These are phyloP conservation scores for Glycine tomentella DNA, from an alignment of 306 rosid genomes.

Conservation along the genomic window DNA sequence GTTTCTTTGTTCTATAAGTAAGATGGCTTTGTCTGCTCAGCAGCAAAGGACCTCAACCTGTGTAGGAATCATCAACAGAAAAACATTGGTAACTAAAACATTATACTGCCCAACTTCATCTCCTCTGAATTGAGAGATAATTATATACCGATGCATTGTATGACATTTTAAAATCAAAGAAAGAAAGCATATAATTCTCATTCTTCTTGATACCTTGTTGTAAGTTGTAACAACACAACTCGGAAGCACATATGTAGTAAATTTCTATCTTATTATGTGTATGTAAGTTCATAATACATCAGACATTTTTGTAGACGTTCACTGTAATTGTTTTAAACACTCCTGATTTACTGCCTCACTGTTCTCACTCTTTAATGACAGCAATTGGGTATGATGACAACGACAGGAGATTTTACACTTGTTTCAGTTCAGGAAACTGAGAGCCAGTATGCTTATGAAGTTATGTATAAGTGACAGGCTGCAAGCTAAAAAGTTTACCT, in stretches of 20 bases:
- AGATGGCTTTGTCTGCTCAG: constrained; percentile 52
- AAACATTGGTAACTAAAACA: constrained; percentile 43
- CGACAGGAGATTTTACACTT: constrained; percentile 15
- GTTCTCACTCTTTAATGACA: constrained; percentile 4
- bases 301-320: neutral
- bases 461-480: constrained; percentile 4
- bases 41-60: constrained; percentile 59
- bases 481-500: constrained; percentile 59
- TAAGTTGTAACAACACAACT: neutral
- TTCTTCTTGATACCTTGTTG: constrained; percentile 12
- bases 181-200: neutral
- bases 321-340: neutral
- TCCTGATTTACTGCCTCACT: neutral
- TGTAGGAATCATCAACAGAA: constrained; percentile 56
- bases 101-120: constrained; percentile 31
- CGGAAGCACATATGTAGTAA: neutral
- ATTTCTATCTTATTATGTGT: neutral
- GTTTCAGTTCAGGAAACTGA: constrained; percentile 38
- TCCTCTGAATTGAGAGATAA: neutral
- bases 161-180: neutral
- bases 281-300: neutral
- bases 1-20: constrained; percentile 53
- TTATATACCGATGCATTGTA: neutral
- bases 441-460: constrained; percentile 49
- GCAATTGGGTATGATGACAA: constrained; percentile 24